Conservation (phyloP, 139 green algal genomes). For the Tetradesmus lagerheimii region DNA sequence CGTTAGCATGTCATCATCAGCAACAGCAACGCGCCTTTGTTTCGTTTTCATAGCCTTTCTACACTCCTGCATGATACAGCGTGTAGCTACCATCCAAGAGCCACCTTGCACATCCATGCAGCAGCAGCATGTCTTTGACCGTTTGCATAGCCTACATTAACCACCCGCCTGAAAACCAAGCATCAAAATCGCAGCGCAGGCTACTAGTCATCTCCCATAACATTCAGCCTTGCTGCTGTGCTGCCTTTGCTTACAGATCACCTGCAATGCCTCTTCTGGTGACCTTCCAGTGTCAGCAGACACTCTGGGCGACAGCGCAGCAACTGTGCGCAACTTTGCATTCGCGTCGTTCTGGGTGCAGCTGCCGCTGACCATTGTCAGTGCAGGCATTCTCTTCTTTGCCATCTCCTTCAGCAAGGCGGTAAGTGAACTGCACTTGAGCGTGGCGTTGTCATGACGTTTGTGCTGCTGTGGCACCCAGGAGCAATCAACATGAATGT, state of each 20-base stretch:
- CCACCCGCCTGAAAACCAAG: background rate
- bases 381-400: conserved; percentile 90
- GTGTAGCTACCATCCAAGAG: background rate
- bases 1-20: background rate
- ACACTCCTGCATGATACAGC: background rate
- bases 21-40: background rate
- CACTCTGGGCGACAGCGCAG: conserved; percentile 33
- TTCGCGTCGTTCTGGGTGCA: conserved; percentile 90
- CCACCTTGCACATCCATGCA: background rate
- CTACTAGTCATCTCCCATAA: background rate
- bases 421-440: conserved; percentile 17
- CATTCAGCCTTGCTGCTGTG: background rate
- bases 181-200: background rate
- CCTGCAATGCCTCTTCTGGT: conserved; percentile 4
- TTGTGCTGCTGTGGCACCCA: too few relatives aligned
- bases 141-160: too few relatives aligned
- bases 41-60: background rate
- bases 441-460: background rate
- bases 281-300: conserved; percentile 32
- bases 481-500: too few relatives aligned
- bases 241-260: background rate
- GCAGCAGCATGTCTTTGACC: background rate
- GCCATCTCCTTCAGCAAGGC: conserved; percentile 58
- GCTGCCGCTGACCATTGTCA: conserved; percentile 85
- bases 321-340: conserved; percentile 46